These are phyloP conservation scores for Stephania cephalantha DNA, from an alignment of 164 flowering plant species.

Conservation along the genomic window DNA sequence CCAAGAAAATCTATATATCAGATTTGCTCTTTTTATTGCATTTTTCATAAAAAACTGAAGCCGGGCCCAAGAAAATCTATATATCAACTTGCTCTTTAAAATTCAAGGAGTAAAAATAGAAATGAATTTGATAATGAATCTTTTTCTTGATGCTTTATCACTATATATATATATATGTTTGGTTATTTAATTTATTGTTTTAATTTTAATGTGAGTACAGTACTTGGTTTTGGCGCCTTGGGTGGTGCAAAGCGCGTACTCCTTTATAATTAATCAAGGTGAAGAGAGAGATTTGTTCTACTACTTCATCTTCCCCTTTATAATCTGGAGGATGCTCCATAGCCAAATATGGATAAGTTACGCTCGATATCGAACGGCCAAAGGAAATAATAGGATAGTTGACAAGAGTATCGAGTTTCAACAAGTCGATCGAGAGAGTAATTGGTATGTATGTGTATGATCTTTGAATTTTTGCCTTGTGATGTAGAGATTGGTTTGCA, in stretches of 20 bases:
- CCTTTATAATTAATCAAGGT: neutral
- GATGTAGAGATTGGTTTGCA: neutral
- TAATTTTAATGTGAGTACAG: neutral
- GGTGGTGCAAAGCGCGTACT: neutral
- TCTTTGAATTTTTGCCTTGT: no score
- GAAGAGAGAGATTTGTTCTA: neutral
- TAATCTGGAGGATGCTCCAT: constrained; percentile 7
- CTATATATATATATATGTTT: no score
- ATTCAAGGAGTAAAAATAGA: no score
- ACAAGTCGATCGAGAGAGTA: constrained; percentile 15
- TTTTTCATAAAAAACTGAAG: no score
- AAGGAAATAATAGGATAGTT: constrained; percentile 9
- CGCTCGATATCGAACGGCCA: constrained; percentile 10
- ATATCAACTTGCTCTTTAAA: no score
- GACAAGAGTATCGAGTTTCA: constrained; percentile 9
- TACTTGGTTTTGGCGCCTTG: neutral
- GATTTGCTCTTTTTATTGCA: no score
- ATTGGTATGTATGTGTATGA: neutral
- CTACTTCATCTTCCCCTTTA: neutral
- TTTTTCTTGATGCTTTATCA: no score
- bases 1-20: no score
- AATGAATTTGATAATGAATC: no score
- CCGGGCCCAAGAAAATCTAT: no score
- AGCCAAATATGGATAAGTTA: constrained; percentile 14
- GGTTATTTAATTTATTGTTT: no score